Percentiles rank a stretch among this genome's conserved stretches.
phyloP scores from a whole-genome alignment of 768 basidiomycete species.

The Wakefieldia striispora region DNA sequence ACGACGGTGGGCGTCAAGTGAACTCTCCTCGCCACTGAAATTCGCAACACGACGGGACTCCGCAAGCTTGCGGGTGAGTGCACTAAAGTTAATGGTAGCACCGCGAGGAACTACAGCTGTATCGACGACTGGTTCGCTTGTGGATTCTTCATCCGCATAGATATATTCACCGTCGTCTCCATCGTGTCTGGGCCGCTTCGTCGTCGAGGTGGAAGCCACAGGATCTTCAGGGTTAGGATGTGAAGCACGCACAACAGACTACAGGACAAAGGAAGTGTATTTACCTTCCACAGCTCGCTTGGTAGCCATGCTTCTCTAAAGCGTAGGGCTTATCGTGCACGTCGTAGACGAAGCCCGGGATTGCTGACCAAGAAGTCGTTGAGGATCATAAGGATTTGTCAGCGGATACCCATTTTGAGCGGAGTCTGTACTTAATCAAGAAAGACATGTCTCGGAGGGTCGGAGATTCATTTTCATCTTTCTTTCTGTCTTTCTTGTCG shows the following conservation, averaged over 20 bases:
- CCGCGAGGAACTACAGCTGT: slow-evolving; percentile 56
- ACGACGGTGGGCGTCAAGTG: slow-evolving; percentile 62
- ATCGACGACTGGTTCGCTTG: slow-evolving; percentile 31
- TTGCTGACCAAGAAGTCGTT: not conserved
- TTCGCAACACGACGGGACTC: slow-evolving; percentile 49
- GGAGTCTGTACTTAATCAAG: slow-evolving; percentile 30
- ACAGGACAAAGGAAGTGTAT: not conserved
- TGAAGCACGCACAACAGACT: not conserved
- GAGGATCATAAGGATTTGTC: slow-evolving; percentile 20
- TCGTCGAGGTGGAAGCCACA: slow-evolving; percentile 24
- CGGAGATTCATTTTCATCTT: slow-evolving; percentile 36
- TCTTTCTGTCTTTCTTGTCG: slow-evolving; percentile 16
- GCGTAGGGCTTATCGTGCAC: not conserved
- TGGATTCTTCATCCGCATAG: slow-evolving; percentile 56
- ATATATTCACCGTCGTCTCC: slow-evolving; percentile 57
- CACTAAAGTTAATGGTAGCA: slow-evolving; percentile 86
- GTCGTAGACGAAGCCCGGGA: too few relatives aligned
- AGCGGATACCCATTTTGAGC: slow-evolving; percentile 31
- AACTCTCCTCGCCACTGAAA: slow-evolving; percentile 43
- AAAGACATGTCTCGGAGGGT: slow-evolving; percentile 7
- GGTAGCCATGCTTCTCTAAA: slow-evolving; percentile 30
- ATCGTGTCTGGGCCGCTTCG: slow-evolving; percentile 43
- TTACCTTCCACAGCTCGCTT: slow-evolving; percentile 43
- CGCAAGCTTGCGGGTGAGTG: slow-evolving; percentile 75
- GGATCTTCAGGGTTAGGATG: slow-evolving; percentile 14